phyloP scores from a whole-genome alignment of 2,329 filamentous ascomycete species.

The Raffaelea albimanens region DNA sequence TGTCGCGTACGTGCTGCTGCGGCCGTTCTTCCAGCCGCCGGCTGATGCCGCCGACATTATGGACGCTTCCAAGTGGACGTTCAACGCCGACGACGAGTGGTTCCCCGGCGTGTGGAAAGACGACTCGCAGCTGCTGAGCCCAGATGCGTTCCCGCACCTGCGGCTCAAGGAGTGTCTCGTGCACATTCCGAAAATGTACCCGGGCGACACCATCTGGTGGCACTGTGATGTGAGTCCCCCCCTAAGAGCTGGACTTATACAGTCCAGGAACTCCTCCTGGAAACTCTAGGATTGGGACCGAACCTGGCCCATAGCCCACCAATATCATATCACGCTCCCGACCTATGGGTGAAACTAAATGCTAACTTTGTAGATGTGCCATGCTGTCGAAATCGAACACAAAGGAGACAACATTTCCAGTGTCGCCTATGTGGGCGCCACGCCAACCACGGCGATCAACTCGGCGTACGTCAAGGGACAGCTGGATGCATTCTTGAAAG shows the following conservation, averaged over 20 bases:
- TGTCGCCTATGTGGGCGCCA: conserved; percentile 7
- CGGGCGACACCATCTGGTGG: conserved; percentile 23
- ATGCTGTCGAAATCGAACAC: conserved; percentile 11
- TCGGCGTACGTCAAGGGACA: conserved; percentile 7
- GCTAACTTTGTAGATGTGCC: conserved; percentile 3
- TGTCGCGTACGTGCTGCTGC: conserved; percentile 29
- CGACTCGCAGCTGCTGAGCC: conserved; percentile 24
- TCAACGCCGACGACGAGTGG: conserved; percentile 19
- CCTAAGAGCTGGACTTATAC: background rate
- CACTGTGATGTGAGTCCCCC: conserved; percentile 5
- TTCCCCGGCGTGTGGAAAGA: conserved; percentile 28
- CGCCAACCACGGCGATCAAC: conserved; percentile 8
- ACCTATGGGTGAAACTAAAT: background rate
- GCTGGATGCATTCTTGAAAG: background rate
- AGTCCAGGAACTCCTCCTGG: no score
- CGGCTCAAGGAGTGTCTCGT: conserved; percentile 26
- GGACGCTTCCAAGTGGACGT: conserved; percentile 26
- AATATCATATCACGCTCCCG: no score
- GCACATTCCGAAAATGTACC: conserved; percentile 25
- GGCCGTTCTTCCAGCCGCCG: conserved; percentile 29
- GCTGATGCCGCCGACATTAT: conserved; percentile 19
- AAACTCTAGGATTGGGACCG: background rate
- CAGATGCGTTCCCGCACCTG: conserved; percentile 27
- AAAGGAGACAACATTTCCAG: conserved; percentile 1
- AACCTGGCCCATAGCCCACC: no score